A percentile compares a stretch with the other conserved stretches of the same genome.
These are phyloP conservation scores for Athelia sp. DNA, from an alignment of 1,284 basidiomycete species.

Conservation along the genomic window DNA sequence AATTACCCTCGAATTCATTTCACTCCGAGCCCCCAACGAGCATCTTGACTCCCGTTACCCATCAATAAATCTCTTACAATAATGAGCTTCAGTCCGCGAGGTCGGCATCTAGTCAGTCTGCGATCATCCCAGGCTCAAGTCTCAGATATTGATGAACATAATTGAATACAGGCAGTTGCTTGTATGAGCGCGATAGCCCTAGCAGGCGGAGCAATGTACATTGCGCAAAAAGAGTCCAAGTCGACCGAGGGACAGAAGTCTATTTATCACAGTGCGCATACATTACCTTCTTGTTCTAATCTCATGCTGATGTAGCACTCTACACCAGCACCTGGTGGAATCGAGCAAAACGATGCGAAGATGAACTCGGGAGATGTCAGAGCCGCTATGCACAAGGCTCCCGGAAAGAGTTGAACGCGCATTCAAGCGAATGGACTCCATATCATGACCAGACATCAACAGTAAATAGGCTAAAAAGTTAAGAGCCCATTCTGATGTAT, in stretches of 20 bases:
- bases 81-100: no score
- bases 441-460: no score
- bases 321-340: not conserved
- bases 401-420: not conserved
- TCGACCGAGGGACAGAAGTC: not conserved
- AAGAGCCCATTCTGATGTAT: no score
- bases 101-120: no score
- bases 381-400: not conserved
- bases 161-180: not conserved
- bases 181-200: not conserved
- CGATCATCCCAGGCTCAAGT: no score
- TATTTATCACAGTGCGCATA: not conserved
- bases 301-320: not conserved
- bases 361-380: not conserved
- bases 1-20: no score
- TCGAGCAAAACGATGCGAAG: not conserved
- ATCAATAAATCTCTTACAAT: no score
- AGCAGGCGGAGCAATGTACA: not conserved
- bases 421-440: no score
- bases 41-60: no score
- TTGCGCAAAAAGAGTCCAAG: conserved; percentile 2
- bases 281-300: not conserved
- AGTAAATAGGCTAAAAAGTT: no score
- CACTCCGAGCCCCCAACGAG: no score
- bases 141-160: no score